These are phyloP conservation scores for Mycena kentingensis DNA, from an alignment of 768 basidiomycete species.

Conservation along the genomic window DNA sequence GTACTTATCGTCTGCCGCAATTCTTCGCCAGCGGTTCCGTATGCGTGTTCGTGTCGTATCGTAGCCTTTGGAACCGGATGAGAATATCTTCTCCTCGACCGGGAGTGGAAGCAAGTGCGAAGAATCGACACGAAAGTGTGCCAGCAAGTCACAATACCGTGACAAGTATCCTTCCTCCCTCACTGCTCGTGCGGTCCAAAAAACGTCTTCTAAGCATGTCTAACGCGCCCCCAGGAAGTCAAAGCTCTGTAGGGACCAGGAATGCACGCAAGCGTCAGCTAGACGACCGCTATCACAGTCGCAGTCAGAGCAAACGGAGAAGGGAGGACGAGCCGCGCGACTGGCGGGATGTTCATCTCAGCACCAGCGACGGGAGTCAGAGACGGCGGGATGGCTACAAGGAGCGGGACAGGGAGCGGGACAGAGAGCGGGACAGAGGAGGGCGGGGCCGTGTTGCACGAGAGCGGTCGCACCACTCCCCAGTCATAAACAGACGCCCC, in stretches of 20 bases:
- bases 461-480: too few relatives aligned
- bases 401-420: slow-evolving; percentile 25
- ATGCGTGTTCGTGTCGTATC: too few relatives aligned
- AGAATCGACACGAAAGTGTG: too few relatives aligned
- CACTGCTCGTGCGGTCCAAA: slow-evolving; percentile 79
- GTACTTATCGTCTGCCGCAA: too few relatives aligned
- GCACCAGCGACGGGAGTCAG: slow-evolving; percentile 36
- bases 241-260: slow-evolving; percentile 18
- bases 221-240: slow-evolving; percentile 76
- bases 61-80: too few relatives aligned
- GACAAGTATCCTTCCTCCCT: slow-evolving; percentile 24
- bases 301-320: slow-evolving; percentile 46
- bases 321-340: slow-evolving; percentile 49
- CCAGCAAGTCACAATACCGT: too few relatives aligned
- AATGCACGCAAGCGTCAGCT: slow-evolving; percentile 65
- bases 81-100: too few relatives aligned
- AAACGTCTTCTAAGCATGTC: slow-evolving; percentile 65
- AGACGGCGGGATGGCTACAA: slow-evolving; percentile 28
- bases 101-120: too few relatives aligned
- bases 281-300: slow-evolving; percentile 52
- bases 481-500: slow-evolving; percentile 2
- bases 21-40: too few relatives aligned
- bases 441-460: slow-evolving; percentile 5
- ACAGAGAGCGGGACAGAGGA: slow-evolving; percentile 16
- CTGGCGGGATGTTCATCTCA: slow-evolving; percentile 72